Conservation (phyloP, 805 yeast species). For the Cyberlindnera amylophila region DNA sequence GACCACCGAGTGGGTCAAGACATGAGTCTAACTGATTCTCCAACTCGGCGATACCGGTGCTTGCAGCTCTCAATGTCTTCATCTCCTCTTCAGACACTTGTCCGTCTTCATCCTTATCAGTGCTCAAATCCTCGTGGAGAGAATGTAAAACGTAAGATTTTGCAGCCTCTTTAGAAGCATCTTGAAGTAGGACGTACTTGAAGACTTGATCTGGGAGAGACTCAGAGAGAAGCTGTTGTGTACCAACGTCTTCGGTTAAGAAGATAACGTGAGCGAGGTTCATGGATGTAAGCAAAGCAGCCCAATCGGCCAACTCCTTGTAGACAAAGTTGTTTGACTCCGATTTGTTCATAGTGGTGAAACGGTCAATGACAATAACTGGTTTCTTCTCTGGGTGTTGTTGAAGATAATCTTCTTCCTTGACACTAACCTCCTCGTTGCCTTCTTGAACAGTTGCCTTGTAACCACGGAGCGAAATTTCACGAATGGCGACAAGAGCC, state of each 20-base stretch:
- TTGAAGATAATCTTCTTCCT: constrained; percentile 79
- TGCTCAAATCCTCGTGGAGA: constrained; percentile 32
- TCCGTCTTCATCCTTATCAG: constrained; percentile 23
- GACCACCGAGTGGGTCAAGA: constrained; percentile 82
- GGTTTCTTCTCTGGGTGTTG: constrained; percentile 85
- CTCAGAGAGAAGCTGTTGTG: constrained; percentile 59
- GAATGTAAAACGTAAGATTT: constrained; percentile 63
- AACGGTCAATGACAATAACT: constrained; percentile 78
- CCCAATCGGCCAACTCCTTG: constrained; percentile 83
- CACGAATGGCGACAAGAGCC: constrained; percentile 69
- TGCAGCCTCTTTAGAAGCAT: constrained; percentile 74
- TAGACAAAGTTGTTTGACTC: constrained; percentile 63
- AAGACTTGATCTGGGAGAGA: constrained; percentile 87
- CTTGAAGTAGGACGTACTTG: constrained; percentile 68
- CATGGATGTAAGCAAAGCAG: constrained; percentile 67
- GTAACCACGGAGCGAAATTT: constrained; percentile 50
- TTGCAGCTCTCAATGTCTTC: constrained; percentile 10
- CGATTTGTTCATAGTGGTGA: constrained; percentile 49
- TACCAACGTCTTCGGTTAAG: constrained; percentile 81
- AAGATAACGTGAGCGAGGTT: constrained; percentile 88
- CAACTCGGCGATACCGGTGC: constrained; percentile 16
- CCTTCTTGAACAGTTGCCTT: constrained; percentile 31
- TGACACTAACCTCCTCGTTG: constrained; percentile 35
- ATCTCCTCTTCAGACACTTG: constrained; percentile 29
- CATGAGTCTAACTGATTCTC: constrained; percentile 46